Evolutionary conservation across 106 monocot species (phyloP).

Genomic region (Dendrobium chrysotoxum): DNA sequence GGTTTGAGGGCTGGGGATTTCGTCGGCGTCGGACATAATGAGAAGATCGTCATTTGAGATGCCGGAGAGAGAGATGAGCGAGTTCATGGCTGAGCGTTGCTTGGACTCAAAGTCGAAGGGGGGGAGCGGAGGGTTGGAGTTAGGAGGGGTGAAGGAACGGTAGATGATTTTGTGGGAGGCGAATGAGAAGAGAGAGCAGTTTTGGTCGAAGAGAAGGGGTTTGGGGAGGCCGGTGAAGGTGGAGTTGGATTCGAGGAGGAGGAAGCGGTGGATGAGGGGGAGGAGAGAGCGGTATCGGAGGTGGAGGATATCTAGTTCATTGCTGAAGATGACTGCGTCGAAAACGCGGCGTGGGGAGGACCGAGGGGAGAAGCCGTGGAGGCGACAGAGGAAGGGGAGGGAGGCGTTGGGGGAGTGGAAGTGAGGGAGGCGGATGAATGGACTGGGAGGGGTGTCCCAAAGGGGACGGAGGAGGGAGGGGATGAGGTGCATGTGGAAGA

Average conservation of each 20-base stretch:
- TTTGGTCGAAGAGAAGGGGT: slow-evolving; percentile 34
- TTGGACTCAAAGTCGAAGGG: slow-evolving; percentile 53
- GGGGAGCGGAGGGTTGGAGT: background rate
- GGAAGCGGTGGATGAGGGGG: slow-evolving; percentile 54
- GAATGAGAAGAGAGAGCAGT: slow-evolving; percentile 26
- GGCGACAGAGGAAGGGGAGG: slow-evolving; percentile 45
- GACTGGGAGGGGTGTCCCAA: slow-evolving; percentile 83
- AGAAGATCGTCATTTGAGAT: slow-evolving; percentile 47
- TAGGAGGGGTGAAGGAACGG: slow-evolving; percentile 20
- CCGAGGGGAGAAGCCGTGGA: slow-evolving; percentile 65
- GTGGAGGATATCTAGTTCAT: slow-evolving; percentile 82
- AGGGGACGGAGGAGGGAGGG: slow-evolving; percentile 79
- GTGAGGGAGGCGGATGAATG: slow-evolving; percentile 74
- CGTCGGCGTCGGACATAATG: slow-evolving; percentile 87
- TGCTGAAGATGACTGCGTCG: slow-evolving; percentile 86
- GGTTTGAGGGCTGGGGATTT: slow-evolving; percentile 76
- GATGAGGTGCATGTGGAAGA: slow-evolving; percentile 21
- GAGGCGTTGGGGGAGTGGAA: slow-evolving; percentile 56
- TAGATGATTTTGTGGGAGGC: slow-evolving; percentile 32
- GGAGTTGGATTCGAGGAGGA: slow-evolving; percentile 73
- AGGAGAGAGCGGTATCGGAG: slow-evolving; percentile 65
- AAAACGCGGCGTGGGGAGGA: slow-evolving; percentile 61
- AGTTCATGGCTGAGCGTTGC: slow-evolving; percentile 39
- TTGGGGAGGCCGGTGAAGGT: slow-evolving; percentile 82
- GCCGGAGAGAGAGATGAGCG: slow-evolving; percentile 51